Evolutionary conservation across 169 alveolate species (phyloP), one percentile per base, ranked within the genome.

Genomic region (Plasmodium gonderi): DNA sequence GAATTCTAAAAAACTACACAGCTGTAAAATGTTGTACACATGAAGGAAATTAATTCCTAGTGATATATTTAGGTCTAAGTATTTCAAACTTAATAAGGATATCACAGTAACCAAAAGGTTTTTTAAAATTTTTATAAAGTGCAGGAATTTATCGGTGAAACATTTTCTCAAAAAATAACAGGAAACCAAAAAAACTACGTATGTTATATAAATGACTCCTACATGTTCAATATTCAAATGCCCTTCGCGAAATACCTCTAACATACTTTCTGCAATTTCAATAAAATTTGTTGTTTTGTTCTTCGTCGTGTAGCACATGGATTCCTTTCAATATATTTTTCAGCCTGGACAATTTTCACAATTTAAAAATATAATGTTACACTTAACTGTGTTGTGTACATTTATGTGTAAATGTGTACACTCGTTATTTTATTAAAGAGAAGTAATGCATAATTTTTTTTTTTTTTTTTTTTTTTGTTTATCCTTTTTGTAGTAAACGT

Each of bases 1-100:
- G 77, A 12, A 75, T 47, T 85, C 92, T 75, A 85, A 75, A 51
- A 85, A 72, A 14, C 38, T 60, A 85, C 92, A 75, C 81, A 85
- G 14, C 68, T 85, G 92, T 67, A 78, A 3, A 75, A 85, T 85
- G 45, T 85, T 85, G 36, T 75, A 85, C 42, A 85, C 29, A 29
- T 85, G 87, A 75, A 85, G 81, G 31, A 85, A 85, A 68, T 85
- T 85, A 85, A 85, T 75, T 11, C 92, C 51, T 78, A 85, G 44
- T 14, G 33, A 44, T n/a, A 40, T 75, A 45, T 85, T 75, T 40
- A 75, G 42, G 49, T 75, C 68, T 75, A 85, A 60, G 68, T 54
- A 74, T 60, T 85, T 85, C 87, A 85, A 85, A 38, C 92, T 85
- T 23, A 75, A 33, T 36, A 85, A 75, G 44, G 89, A 74, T 51